Evolutionary conservation across 345 rosid genomes (phyloP), one percentile per base, ranked within the genome.

Genomic region (Hevea brasiliensis): DNA sequence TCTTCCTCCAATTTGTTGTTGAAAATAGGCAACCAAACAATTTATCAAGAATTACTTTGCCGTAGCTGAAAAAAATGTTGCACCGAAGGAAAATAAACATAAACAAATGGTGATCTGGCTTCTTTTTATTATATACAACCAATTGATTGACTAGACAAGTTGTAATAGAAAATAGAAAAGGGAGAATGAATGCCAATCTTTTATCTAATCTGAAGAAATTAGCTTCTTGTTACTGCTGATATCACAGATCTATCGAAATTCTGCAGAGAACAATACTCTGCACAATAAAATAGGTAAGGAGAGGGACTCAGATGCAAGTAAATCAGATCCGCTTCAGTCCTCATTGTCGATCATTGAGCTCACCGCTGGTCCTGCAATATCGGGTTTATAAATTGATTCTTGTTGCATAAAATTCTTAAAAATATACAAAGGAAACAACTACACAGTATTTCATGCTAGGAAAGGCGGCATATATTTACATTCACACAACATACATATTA

Each of bases 181-280:
- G 27, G 15, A 21, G n/a, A 61, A 50, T 7, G 44, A 51, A 51
- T 61, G 75, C 24, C 18, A 60, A 61, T 32, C 58, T 35, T 61
- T 23, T 32, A 32, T 32, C 37, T 32, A 32, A 32, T 72, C 75
- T 40, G 61, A 55, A 58, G 64, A 58, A 42, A 58, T 44, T 44
- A 47, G 65, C 48, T 35, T 62, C 17, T 35, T 40, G 29, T 37
- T 1, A 7, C 23, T 48, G 47, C 47, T 44, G 23, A 45, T 10
- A 23, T 26, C 37, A 3, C 24, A 24, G 32, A 71, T 71, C 26
- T 61, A 26, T 74, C 73, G 66, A 66, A 81, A 67, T 70, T 32
- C 48, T 55, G 76, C 37, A 32, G 44, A 21, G 32, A 59, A 45
- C 70, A 65, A 73, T 65, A n/a, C 65, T 26, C 53, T 21, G 32